A percentile compares a stretch with the other conserved stretches of the same genome.
Conservation (phyloP, 345 rosid genomes). For the Eutrema japonicum region DNA sequence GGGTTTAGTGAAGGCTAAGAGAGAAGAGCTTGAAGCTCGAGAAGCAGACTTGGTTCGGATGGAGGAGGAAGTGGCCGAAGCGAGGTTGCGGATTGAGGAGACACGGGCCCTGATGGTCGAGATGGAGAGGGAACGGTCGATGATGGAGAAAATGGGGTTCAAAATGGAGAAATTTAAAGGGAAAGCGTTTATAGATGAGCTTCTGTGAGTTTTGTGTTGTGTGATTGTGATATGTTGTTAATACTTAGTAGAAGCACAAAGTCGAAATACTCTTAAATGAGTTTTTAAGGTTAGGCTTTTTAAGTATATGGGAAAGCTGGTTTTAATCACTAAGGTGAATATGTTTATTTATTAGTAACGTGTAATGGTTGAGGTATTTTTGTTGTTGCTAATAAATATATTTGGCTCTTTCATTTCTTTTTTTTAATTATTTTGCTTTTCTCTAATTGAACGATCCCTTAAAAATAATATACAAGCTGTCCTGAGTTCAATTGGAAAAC, state of each 20-base stretch:
- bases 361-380: constrained; percentile 9
- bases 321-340: not conserved
- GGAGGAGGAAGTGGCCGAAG: constrained; percentile 55
- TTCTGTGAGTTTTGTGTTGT: constrained; percentile 46
- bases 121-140: constrained; percentile 54
- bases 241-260: constrained; percentile 23
- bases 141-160: constrained; percentile 47
- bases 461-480: not conserved
- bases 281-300: constrained; percentile 5
- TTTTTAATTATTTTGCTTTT: not conserved
- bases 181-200: constrained; percentile 56
- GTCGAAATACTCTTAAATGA: constrained; percentile 20
- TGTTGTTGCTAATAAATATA: constrained; percentile 29
- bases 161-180: constrained; percentile 58
- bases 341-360: constrained; percentile 24
- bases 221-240: constrained; percentile 24
- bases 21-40: constrained; percentile 54
- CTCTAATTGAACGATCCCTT: not conserved
- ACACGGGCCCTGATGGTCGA: constrained; percentile 44
- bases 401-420: not conserved
- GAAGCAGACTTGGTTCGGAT: constrained; percentile 50
- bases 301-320: constrained; percentile 6
- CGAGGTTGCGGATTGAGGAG: constrained; percentile 46
- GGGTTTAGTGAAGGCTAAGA: constrained; percentile 48
- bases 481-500: not conserved